Evolutionary conservation across 2,329 filamentous ascomycete genomes (phyloP), one percentile per base, ranked within the genome.

Genomic region (Penicillium aurantiogriseum): DNA sequence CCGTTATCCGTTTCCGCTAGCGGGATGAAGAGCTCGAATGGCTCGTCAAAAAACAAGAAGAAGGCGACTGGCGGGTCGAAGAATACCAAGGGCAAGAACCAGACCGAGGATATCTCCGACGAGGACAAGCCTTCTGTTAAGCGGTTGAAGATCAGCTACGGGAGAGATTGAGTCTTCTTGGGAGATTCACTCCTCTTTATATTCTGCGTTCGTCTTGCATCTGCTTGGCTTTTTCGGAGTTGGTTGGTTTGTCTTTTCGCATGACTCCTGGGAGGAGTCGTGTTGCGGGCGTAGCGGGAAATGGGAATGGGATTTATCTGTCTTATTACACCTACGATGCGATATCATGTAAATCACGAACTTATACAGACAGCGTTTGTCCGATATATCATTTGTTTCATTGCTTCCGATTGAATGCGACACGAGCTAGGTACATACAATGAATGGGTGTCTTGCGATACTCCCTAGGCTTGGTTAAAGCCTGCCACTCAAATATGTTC

Each of bases 71-170:
- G 67, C 19, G 65, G 65, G 10, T 69, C 66, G 38, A 69, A 66
- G 54, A 68, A 69, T 51, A 68, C 62, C 6, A 66, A 65, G 51
- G 66, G 63, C 6, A 67, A 64, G 54, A 71, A 69, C 31, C 70
- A 70, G 57, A 70, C 67, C 27, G 67, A 68, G 19, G 64, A 71
- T 17, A 64, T 71, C 8, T 69, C 70, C 11, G 74, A 75, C 25
- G 74, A 71, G 21, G 67, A 71, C 44, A 78, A 77, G 46, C 74
- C 74, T 48, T 68, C 76, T 23, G 60, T 71, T 15, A 78, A 78
- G 67, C 67, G 77, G 56, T 63, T 79, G 65, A 79, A 79, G 67
- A 77, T 79, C 44, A 79, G 71, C 43, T 79, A 79, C 66, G 75
- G 70, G 21, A 67, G 76, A 55, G 77, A 79, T 56, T 77, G 64